Base-by-base conservation (phyloP, 768 basidiomycete genomes). In the Tricholoma bakamatsutake region DNA sequence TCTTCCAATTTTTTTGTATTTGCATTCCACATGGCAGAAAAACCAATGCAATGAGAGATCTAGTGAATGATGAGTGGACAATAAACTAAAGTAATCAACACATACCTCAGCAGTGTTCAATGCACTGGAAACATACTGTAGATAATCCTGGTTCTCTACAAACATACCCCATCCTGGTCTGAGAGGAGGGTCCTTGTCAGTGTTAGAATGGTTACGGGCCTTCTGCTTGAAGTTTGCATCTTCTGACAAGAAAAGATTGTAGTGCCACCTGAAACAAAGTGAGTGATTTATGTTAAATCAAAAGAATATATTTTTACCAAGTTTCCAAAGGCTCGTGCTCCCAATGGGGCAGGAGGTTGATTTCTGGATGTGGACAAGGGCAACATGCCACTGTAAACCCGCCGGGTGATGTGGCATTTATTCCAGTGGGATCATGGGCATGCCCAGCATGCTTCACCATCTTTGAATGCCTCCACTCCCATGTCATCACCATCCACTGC, bases 401-500 rank as follows among this genome's bases (percentile, higher is more conserved):
- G 7, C 52, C 52, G 21, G 18, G n/a, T 27, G 8, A 9, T 10
- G 52, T 52, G n/a, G 15, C 28, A 18, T 2, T 5, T 3, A 53
- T 45, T 15, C 52, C 52, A n/a, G 21, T 18, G 4, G 42, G 24
- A 31, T 53, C 42, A 31, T 53, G 52, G 11, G 39, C 52, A 42
- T 28, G 52, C 7, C 52, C 52, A 28, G 42, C 42, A 17, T 30
- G 43, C 45, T 54, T 54, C 6, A 24, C 18, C 59, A 50, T 50
- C 43, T 60, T 62, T n/a, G 60, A 46, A 28, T 62, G 61, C 2
- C 53, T 42, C 59, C 59, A 62, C 27, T 57, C 50, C 1, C 55
- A 28, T 1, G 45, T 37, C 30, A 58, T 53, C 2, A 54, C 6
- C 52, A 54, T 58, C 9, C 40, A 58, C 5, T 37, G n/a, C 6